Evolutionary conservation across 345 rosid genomes (phyloP).

Genomic region (Populus tremula): DNA sequence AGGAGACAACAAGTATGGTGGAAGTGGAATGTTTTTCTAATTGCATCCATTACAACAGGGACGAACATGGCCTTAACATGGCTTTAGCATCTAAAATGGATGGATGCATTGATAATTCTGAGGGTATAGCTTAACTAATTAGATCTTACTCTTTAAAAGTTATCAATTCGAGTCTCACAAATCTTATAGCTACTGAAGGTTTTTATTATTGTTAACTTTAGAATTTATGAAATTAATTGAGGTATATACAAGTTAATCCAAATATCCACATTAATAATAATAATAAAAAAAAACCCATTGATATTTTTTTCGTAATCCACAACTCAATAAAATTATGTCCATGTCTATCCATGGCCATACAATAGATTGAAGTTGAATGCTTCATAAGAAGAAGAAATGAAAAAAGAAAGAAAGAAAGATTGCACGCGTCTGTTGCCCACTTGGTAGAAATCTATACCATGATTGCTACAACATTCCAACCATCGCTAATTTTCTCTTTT

Average conservation of each 20-base stretch:
- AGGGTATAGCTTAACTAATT: fast-evolving
- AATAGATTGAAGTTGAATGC: not conserved
- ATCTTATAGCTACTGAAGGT: fast-evolving
- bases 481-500: not conserved
- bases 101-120: not conserved
- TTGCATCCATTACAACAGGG: not conserved
- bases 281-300: not conserved
- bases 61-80: not conserved
- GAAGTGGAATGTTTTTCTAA: not conserved
- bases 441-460: not conserved
- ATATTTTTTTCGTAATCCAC: not conserved
- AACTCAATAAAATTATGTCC: not conserved
- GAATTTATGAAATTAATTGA: fast-evolving
- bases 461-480: not conserved
- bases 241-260: fast-evolving
- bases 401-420: no score
- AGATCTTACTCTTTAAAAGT: fast-evolving
- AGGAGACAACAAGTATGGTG: not conserved
- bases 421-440: not conserved
- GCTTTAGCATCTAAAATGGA: not conserved
- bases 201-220: no score
- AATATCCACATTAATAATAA: fast-evolving
- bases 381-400: not conserved
- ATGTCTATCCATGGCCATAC: not conserved
- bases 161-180: fast-evolving